A percentile compares a stretch with the other conserved stretches of the same genome.
phyloP scores from a whole-genome alignment of 2,329 filamentous ascomycete genomes.

The Exophiala aquamarina region DNA sequence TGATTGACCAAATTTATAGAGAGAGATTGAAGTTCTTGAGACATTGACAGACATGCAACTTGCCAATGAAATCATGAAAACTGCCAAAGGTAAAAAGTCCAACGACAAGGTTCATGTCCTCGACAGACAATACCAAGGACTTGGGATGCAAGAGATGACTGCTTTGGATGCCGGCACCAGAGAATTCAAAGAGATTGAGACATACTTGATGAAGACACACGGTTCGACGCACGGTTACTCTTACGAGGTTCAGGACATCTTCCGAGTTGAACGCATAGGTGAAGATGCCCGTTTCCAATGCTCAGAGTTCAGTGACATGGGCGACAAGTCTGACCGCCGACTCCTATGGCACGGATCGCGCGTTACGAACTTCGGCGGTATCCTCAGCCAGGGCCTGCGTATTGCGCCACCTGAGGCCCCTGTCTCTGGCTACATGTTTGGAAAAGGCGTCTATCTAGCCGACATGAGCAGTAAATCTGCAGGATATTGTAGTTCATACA shows the following conservation, averaged over 20 bases:
- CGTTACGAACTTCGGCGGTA: conserved; percentile 81
- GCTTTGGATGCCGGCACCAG: conserved; percentile 56
- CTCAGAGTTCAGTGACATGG: conserved; percentile 51
- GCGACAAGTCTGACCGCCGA: conserved; percentile 62
- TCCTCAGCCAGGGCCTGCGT: conserved; percentile 82
- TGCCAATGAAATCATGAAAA: conserved; percentile 73
- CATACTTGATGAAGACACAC: conserved; percentile 67
- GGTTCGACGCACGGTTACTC: conserved; percentile 64
- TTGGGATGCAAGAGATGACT: conserved; percentile 76
- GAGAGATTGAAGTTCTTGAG: conserved; percentile 46
- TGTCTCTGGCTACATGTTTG: conserved; percentile 81
- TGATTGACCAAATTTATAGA: conserved; percentile 6
- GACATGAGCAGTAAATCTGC: conserved; percentile 84
- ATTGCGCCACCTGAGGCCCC: conserved; percentile 80
- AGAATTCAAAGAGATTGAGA: conserved; percentile 66
- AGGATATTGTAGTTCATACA: conserved; percentile 66
- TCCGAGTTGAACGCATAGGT: conserved; percentile 74
- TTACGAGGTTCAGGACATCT: conserved; percentile 67
- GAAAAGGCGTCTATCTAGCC: conserved; percentile 84
- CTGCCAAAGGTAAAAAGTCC: conserved; percentile 51
- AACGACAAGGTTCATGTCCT: conserved; percentile 59
- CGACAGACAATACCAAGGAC: conserved; percentile 69
- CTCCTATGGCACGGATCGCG: conserved; percentile 88
- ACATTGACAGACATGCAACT: conserved; percentile 84
- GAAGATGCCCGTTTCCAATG: conserved; percentile 69